These are phyloP conservation scores for Thalassiosira oceanica DNA, from an alignment of 352 stramenopile genomes.

Conservation along the genomic window DNA sequence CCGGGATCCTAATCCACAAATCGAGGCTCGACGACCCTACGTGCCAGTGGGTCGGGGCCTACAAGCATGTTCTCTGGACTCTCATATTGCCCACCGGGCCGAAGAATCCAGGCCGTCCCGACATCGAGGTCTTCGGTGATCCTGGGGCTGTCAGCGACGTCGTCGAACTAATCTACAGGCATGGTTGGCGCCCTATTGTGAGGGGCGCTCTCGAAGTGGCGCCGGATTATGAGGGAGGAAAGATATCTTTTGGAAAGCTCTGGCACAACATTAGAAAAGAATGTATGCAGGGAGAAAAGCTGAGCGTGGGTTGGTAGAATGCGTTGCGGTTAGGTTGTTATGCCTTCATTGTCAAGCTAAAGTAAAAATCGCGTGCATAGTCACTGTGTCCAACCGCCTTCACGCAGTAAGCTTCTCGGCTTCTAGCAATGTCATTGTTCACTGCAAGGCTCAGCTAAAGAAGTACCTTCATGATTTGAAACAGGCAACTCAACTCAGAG, in stretches of 20 bases:
- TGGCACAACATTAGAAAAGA: not conserved
- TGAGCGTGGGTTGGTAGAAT: conserved; percentile 6
- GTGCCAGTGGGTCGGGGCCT: conserved; percentile 1
- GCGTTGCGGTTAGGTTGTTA: not conserved
- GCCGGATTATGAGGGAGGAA: conserved; percentile 6
- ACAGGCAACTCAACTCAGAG: too few species aligned
- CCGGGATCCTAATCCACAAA: conserved; percentile 6
- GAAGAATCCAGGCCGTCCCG: conserved; percentile 3
- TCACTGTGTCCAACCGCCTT: too few species aligned
- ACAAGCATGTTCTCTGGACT: conserved; percentile 10
- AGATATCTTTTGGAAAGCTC: conserved; percentile 2
- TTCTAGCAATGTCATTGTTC: too few species aligned
- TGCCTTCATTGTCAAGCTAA: too few species aligned
- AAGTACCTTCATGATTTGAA: too few species aligned
- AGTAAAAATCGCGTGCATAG: too few species aligned
- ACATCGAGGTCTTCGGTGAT: conserved; percentile 19
- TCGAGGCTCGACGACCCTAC: conserved; percentile 7
- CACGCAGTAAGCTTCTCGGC: too few species aligned
- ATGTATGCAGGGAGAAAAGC: not conserved
- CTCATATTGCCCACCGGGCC: conserved; percentile 10
- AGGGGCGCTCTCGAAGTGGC: conserved; percentile 1
- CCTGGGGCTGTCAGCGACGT: not conserved
- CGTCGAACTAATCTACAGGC: conserved; percentile 5
- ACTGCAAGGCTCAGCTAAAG: too few species aligned
- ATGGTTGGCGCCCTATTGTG: conserved; percentile 10